phyloP scores from a whole-genome alignment of 2,329 filamentous ascomycete genomes.

The Macroventuria anomochaeta region DNA sequence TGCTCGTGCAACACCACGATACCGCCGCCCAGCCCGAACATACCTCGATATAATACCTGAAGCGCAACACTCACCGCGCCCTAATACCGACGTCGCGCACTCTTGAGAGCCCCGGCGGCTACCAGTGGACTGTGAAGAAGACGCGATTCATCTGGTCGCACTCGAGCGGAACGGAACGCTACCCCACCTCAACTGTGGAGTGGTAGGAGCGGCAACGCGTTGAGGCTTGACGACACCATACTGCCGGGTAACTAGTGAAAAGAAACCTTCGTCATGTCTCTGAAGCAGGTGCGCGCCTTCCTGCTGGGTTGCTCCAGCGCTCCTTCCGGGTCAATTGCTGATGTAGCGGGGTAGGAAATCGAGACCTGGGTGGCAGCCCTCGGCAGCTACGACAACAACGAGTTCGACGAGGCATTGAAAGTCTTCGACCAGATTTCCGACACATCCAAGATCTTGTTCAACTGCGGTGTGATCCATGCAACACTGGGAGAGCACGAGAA shows the following conservation, averaged over 20 bases:
- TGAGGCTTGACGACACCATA: conserved; percentile 51
- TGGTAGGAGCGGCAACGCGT: conserved; percentile 28
- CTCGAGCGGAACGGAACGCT: conserved; percentile 28
- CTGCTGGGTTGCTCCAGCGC: conserved; percentile 12
- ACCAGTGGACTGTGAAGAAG: conserved; percentile 20
- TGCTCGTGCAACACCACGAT: conserved; percentile 17
- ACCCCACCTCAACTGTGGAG: conserved; percentile 34
- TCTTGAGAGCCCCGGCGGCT: conserved; percentile 42
- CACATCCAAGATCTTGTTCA: conserved; percentile 98
- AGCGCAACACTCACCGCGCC: conserved; percentile 17
- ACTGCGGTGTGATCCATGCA: conserved; percentile 96
- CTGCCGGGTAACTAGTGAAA: conserved; percentile 48
- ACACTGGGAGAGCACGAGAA: conserved; percentile 95
- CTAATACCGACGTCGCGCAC: conserved; percentile 26
- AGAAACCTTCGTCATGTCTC: conserved; percentile 53
- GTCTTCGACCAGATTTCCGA: conserved; percentile 88
- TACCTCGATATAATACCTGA: conserved; percentile 24
- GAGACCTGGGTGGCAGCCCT: conserved; percentile 97
- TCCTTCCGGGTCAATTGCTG: conserved; percentile 33
- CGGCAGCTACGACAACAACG: conserved; percentile 91
- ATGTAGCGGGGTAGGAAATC: conserved; percentile 74
- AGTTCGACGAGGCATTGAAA: conserved; percentile 87
- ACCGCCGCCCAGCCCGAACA: conserved; percentile 12
- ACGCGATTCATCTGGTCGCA: conserved; percentile 24
- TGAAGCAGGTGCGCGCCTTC: conserved; percentile 53